Percentiles rank a stretch among this genome's conserved stretches.
Evolutionary conservation across 2,329 filamentous ascomycete genomes (phyloP).

Genomic region (Rutstroemia sydowiana): DNA sequence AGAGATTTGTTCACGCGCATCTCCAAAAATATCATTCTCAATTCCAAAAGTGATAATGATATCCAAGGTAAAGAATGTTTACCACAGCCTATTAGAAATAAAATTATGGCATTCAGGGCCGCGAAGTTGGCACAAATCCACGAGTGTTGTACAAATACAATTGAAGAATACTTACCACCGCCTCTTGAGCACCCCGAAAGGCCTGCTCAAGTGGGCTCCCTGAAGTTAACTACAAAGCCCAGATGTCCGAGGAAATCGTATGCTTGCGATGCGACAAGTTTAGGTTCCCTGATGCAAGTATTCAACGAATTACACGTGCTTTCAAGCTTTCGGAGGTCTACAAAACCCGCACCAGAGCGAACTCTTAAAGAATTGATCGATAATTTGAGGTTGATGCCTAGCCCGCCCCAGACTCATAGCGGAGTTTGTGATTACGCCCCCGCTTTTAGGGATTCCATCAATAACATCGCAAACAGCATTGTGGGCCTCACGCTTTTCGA

Average conservation of each 20-base stretch:
- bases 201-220: constrained; percentile 16
- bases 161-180: constrained; percentile 40
- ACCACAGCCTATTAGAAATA: constrained; percentile 41
- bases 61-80: constrained; percentile 36
- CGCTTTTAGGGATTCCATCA: constrained; percentile 40
- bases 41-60: constrained; percentile 38
- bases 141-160: constrained; percentile 36
- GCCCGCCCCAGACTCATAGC: constrained; percentile 36
- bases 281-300: constrained; percentile 48
- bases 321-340: constrained; percentile 33
- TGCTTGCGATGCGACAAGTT: constrained; percentile 44
- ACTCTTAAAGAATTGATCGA: constrained; percentile 42
- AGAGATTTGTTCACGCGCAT: constrained; percentile 42
- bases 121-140: constrained; percentile 46
- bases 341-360: constrained; percentile 27
- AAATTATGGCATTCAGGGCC: constrained; percentile 40
- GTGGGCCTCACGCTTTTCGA: constrained; percentile 42
- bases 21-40: constrained; percentile 43
- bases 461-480: constrained; percentile 45
- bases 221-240: constrained; percentile 34
- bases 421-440: constrained; percentile 44
- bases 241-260: constrained; percentile 44
- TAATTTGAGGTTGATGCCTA: constrained; percentile 37
- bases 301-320: constrained; percentile 42
- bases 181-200: constrained; percentile 14